These are phyloP conservation scores for Lathyrus aphaca DNA, from an alignment of 306 rosid genomes.

Conservation along the genomic window DNA sequence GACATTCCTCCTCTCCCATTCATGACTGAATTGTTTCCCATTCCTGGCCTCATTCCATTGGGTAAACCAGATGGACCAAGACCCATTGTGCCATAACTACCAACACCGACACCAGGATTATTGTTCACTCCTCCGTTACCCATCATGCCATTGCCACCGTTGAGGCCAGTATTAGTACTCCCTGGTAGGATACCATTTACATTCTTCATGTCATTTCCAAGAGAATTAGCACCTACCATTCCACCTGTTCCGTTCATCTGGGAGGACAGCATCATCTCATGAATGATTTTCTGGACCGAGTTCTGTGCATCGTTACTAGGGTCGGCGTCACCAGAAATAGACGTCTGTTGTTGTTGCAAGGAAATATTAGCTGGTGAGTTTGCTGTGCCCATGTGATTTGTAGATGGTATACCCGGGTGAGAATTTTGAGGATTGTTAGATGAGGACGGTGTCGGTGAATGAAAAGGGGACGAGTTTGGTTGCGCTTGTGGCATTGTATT, in stretches of 20 bases:
- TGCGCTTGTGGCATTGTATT: slow-evolving; percentile 66
- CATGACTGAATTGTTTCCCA: slow-evolving; percentile 78
- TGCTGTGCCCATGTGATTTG: slow-evolving; percentile 71
- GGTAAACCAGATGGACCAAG: slow-evolving; percentile 71
- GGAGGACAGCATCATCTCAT: slow-evolving; percentile 73
- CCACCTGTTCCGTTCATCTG: slow-evolving; percentile 66
- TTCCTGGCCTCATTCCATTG: slow-evolving; percentile 75
- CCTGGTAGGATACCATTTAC: slow-evolving; percentile 67
- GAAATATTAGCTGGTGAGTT: slow-evolving; percentile 81
- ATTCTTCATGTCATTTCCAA: slow-evolving; percentile 76
- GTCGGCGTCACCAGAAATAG: slow-evolving; percentile 74
- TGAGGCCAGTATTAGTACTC: slow-evolving; percentile 60
- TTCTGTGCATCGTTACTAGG: slow-evolving; percentile 73
- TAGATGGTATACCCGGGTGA: slow-evolving; percentile 59
- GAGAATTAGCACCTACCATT: slow-evolving; percentile 54
- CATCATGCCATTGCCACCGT: slow-evolving; percentile 58
- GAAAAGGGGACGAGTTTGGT: slow-evolving; percentile 78
- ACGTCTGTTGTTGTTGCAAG: slow-evolving; percentile 80
- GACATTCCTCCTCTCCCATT: slow-evolving; percentile 87
- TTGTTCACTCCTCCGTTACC: slow-evolving; percentile 67
- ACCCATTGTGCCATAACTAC: slow-evolving; percentile 71
- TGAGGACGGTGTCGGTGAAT: slow-evolving; percentile 79
- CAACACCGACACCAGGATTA: slow-evolving; percentile 65
- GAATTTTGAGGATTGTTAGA: slow-evolving; percentile 74
- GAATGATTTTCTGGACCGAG: slow-evolving; percentile 86